These are phyloP conservation scores for Leucoagaricus sp. DNA, from an alignment of 1,284 basidiomycete species.

Conservation along the genomic window DNA sequence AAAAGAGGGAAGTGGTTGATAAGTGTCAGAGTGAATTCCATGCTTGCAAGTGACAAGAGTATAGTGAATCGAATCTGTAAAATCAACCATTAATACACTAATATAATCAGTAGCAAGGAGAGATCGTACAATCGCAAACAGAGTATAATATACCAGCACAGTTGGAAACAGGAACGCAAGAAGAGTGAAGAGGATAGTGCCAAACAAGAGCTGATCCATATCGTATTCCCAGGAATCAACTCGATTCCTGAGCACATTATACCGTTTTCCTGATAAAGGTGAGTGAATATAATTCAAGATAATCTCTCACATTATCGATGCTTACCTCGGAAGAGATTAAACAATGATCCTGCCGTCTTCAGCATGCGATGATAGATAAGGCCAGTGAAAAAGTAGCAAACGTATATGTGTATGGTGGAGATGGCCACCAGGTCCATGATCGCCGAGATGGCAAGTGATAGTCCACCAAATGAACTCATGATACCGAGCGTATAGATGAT, in stretches of 20 bases:
- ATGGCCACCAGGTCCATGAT: slow-evolving; percentile 68
- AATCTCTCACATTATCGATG: slow-evolving; percentile 1
- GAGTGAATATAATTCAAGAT: background rate
- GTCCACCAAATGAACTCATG: slow-evolving; percentile 59
- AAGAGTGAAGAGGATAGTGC: slow-evolving; percentile 93
- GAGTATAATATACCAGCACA: slow-evolving; percentile 79
- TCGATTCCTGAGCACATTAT: slow-evolving; percentile 80
- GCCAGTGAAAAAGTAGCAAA: slow-evolving; percentile 72
- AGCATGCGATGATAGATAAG: slow-evolving; percentile 68
- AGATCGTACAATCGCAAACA: slow-evolving; percentile 75
- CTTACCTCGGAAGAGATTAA: slow-evolving; percentile 93
- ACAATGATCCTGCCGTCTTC: slow-evolving; percentile 68
- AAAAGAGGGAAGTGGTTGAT: slow-evolving; percentile 94
- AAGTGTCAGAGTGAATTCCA: slow-evolving; percentile 70
- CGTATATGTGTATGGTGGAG: slow-evolving; percentile 69
- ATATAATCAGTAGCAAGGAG: background rate
- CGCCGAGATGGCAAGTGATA: slow-evolving; percentile 71
- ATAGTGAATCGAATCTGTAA: slow-evolving; percentile 62
- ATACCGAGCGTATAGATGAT: slow-evolving; percentile 7
- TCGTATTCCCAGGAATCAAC: slow-evolving; percentile 91
- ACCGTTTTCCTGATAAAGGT: slow-evolving; percentile 70
- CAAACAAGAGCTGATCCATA: slow-evolving; percentile 91
- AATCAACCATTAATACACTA: background rate
- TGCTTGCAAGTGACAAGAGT: slow-evolving; percentile 56
- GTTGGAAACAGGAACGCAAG: slow-evolving; percentile 92